Evolutionary conservation across 163 green algal genomes (phyloP).

Genomic region (Chlorella variabilis): DNA sequence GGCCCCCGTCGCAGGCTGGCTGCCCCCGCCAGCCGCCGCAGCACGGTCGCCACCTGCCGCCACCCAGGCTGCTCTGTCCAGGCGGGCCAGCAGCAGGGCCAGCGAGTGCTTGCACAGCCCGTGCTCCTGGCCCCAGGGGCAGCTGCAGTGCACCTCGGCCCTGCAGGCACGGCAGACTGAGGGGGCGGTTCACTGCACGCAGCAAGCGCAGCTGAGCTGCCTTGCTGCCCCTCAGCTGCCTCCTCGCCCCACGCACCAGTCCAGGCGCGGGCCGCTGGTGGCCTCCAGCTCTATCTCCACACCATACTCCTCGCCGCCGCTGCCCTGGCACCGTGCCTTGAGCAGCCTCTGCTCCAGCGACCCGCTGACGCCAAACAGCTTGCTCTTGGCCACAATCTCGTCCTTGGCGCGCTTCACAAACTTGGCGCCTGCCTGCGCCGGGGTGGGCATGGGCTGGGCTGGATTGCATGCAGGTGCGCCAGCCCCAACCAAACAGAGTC

Average conservation of each 20-base stretch:
- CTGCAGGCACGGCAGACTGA: too few species aligned
- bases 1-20: too few species aligned
- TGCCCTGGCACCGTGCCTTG: not conserved
- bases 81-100: not conserved
- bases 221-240: too few species aligned
- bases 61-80: not conserved
- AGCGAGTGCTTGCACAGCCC: constrained; percentile 9
- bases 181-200: too few species aligned
- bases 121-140: not conserved
- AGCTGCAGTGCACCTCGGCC: not conserved
- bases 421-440: not conserved
- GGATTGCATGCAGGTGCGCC: too few species aligned
- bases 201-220: too few species aligned
- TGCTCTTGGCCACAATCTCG: not conserved
- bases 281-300: not conserved
- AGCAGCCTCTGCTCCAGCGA: not conserved
- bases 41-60: not conserved
- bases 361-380: not conserved
- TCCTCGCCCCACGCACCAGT: not conserved
- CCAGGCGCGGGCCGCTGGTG: not conserved
- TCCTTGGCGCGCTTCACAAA: not conserved
- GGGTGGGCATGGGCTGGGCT: too few species aligned
- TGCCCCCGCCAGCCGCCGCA: not conserved
- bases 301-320: not conserved
- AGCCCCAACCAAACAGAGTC: too few species aligned